Conservation (phyloP, 345 rosid species). For the Camelina sativa region DNA sequence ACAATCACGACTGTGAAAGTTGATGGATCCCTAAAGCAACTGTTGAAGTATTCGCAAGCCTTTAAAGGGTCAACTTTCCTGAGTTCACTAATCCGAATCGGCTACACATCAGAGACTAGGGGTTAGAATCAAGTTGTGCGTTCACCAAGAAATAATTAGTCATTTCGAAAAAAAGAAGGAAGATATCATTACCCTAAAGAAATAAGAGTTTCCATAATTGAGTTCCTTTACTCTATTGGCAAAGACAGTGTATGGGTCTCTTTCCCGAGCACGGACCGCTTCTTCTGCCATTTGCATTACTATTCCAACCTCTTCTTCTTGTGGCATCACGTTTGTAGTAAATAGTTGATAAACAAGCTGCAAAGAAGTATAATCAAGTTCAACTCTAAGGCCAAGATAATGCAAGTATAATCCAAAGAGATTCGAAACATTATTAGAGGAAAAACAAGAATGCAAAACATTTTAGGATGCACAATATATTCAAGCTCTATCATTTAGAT, state of each 20-base stretch:
- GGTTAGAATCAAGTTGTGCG: conserved; percentile 27
- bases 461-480: not conserved
- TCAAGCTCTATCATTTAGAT: conserved; percentile 1
- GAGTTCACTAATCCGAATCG: conserved; percentile 73
- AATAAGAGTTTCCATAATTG: conserved; percentile 87
- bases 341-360: conserved; percentile 92
- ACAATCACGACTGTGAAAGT: conserved; percentile 85
- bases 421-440: not conserved
- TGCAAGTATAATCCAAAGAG: conserved; percentile 6
- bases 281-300: conserved; percentile 96
- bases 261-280: conserved; percentile 84
- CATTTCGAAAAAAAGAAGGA: conserved; percentile 24
- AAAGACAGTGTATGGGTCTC: conserved; percentile 91
- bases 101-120: conserved; percentile 56
- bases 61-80: conserved; percentile 77
- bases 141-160: conserved; percentile 11
- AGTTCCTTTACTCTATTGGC: conserved; percentile 83
- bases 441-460: conserved; percentile 5
- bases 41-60: conserved; percentile 87
- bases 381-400: not conserved
- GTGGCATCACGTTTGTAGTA: conserved; percentile 71
- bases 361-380: conserved; percentile 25
- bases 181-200: conserved; percentile 72
- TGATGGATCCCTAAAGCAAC: conserved; percentile 93
- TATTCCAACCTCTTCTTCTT: conserved; percentile 85